phyloP scores from a whole-genome alignment of 345 rosid genomes.

The Mangifera indica region DNA sequence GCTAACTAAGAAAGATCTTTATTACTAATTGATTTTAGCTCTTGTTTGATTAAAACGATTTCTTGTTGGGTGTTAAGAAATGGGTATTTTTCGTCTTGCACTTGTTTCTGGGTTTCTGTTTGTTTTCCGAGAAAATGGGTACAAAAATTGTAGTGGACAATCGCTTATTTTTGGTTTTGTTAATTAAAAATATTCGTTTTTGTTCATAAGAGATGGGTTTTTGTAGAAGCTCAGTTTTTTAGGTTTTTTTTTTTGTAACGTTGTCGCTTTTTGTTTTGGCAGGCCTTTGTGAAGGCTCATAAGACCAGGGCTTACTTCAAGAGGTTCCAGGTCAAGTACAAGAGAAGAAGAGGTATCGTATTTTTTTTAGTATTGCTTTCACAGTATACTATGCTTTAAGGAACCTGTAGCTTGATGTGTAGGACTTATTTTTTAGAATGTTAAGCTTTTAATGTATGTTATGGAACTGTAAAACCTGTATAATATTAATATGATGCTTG shows the following conservation, averaged over 20 bases:
- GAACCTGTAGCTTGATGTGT: too few relatives aligned
- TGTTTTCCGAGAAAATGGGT: too few relatives aligned
- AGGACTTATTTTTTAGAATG: too few relatives aligned
- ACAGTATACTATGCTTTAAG: not conserved
- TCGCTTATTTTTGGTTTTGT: not conserved
- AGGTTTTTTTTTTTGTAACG: not conserved
- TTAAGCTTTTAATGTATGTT: too few relatives aligned
- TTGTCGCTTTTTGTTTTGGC: constrained; percentile 1
- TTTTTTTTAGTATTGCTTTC: not conserved
- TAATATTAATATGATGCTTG: too few relatives aligned
- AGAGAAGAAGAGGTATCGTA: constrained; percentile 63
- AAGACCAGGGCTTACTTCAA: constrained; percentile 61
- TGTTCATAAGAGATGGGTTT: too few relatives aligned
- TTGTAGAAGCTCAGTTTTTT: too few relatives aligned
- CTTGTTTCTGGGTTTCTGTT: too few relatives aligned
- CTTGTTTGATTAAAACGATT: too few relatives aligned
- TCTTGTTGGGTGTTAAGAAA: too few relatives aligned
- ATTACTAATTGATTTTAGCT: too few relatives aligned
- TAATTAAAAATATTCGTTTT: not conserved
- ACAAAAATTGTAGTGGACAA: too few relatives aligned
- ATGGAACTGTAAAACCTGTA: not conserved
- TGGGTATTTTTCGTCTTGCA: not conserved
- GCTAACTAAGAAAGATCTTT: not conserved
- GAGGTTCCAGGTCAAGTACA: constrained; percentile 72
- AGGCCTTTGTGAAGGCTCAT: constrained; percentile 67